Evolutionary conservation across 768 basidiomycete genomes (phyloP).

Genomic region (Mycena leptocephala): DNA sequence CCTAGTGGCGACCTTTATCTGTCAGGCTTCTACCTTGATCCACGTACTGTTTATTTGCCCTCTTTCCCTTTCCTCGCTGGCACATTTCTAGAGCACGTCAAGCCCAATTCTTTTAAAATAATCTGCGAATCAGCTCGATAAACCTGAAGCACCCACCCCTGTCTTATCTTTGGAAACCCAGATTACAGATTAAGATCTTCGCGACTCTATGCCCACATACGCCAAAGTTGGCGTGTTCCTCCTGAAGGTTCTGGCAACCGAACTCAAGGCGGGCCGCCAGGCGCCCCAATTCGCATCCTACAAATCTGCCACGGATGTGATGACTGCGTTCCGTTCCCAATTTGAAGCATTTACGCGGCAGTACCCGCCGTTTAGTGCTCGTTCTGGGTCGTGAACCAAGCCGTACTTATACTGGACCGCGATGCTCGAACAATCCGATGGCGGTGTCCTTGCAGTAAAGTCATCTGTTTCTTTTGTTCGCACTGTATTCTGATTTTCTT

Average conservation of each 20-base stretch:
- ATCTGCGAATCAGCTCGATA: background rate
- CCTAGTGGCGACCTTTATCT: constrained; percentile 37
- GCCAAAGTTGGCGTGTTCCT: background rate
- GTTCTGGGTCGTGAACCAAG: background rate
- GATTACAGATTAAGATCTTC: background rate
- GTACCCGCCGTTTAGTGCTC: background rate
- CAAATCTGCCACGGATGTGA: background rate
- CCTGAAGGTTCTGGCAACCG: background rate
- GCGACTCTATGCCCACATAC: background rate
- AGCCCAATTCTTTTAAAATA: background rate
- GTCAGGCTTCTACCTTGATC: constrained; percentile 41
- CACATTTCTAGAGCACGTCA: constrained; percentile 4
- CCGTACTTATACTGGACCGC: background rate
- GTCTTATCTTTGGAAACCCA: background rate
- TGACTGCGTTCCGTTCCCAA: background rate
- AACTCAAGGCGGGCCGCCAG: background rate
- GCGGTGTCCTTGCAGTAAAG: too few relatives aligned
- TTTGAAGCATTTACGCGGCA: background rate
- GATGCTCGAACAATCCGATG: background rate
- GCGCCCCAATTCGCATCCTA: background rate
- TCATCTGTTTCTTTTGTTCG: too few relatives aligned
- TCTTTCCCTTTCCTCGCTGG: background rate
- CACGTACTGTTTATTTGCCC: constrained; percentile 23
- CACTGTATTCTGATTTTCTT: too few relatives aligned
- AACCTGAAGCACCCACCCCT: background rate